phyloP scores from a whole-genome alignment of 73 alveolate genomes.

The Paramecium sexaurelia region DNA sequence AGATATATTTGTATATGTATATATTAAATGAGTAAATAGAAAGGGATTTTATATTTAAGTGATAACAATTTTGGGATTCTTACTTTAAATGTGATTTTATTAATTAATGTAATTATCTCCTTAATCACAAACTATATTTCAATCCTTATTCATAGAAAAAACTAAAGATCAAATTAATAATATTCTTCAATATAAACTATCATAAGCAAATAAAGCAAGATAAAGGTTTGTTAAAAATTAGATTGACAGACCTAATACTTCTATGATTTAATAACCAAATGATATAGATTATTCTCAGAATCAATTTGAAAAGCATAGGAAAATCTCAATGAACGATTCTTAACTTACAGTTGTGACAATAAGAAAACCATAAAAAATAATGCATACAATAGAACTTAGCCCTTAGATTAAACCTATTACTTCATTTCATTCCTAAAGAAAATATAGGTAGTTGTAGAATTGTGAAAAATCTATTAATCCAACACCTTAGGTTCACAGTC shows the following conservation, averaged over 20 bases:
- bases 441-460: background rate
- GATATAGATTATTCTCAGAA: background rate
- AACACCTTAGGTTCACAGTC: background rate
- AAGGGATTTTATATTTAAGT: too few relatives aligned
- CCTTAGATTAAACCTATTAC: background rate
- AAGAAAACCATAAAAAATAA: background rate
- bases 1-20: too few relatives aligned
- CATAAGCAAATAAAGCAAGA: background rate
- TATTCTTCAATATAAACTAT: background rate
- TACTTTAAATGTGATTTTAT: background rate
- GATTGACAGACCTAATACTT: background rate
- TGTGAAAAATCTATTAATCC: background rate
- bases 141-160: constrained; percentile 5
- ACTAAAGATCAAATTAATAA: background rate
- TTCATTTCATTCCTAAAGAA: background rate
- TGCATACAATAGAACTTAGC: constrained; percentile 23
- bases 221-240: background rate
- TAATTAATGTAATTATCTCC: constrained; percentile 17
- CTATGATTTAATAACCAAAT: background rate
- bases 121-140: constrained; percentile 3
- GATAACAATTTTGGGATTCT: background rate
- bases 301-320: background rate
- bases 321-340: constrained; percentile 21
- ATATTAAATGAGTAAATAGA: too few relatives aligned
- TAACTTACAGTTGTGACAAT: background rate